A percentile compares a stretch with the other conserved stretches of the same genome.
Conservation (phyloP, 2,329 filamentous ascomycete genomes). For the Simplicillium sp. region DNA sequence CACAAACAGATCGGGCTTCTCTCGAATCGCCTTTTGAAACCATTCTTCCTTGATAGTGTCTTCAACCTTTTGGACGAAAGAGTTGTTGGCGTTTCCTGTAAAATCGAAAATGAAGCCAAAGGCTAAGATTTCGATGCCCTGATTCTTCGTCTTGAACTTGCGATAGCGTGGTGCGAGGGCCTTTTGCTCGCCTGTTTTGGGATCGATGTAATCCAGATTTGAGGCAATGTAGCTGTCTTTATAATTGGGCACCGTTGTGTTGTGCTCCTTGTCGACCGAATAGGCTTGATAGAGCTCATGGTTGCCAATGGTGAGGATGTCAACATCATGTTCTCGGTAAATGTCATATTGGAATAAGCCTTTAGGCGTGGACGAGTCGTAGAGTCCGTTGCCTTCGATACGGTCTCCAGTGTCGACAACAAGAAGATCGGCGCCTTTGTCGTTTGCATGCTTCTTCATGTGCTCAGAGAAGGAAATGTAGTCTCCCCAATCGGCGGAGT, state of each 20-base stretch:
- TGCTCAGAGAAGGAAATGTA: constrained; percentile 88
- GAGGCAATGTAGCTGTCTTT: constrained; percentile 75
- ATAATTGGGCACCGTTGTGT: constrained; percentile 75
- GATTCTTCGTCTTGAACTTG: constrained; percentile 87
- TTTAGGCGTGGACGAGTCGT: constrained; percentile 81
- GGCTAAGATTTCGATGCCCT: constrained; percentile 71
- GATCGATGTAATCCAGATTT: constrained; percentile 81
- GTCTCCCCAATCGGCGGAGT: constrained; percentile 95
- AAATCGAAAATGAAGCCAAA: constrained; percentile 97
- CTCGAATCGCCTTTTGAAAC: constrained; percentile 80
- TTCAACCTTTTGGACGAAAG: constrained; percentile 68
- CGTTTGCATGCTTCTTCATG: constrained; percentile 69
- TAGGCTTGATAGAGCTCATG: constrained; percentile 85
- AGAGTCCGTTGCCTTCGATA: constrained; percentile 89
- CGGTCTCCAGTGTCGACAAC: constrained; percentile 92
- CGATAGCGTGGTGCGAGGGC: constrained; percentile 76
- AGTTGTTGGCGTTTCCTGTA: constrained; percentile 83
- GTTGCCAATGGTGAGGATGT: constrained; percentile 81
- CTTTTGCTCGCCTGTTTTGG: constrained; percentile 57
- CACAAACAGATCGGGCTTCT: constrained; percentile 79
- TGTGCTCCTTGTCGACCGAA: constrained; percentile 69
- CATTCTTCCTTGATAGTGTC: constrained; percentile 75
- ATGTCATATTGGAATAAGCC: constrained; percentile 86
- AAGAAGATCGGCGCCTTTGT: constrained; percentile 72
- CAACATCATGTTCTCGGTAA: constrained; percentile 70